These are phyloP conservation scores for Apiotrichum sp. DNA, from an alignment of 1,284 basidiomycete genomes.

Conservation along the genomic window DNA sequence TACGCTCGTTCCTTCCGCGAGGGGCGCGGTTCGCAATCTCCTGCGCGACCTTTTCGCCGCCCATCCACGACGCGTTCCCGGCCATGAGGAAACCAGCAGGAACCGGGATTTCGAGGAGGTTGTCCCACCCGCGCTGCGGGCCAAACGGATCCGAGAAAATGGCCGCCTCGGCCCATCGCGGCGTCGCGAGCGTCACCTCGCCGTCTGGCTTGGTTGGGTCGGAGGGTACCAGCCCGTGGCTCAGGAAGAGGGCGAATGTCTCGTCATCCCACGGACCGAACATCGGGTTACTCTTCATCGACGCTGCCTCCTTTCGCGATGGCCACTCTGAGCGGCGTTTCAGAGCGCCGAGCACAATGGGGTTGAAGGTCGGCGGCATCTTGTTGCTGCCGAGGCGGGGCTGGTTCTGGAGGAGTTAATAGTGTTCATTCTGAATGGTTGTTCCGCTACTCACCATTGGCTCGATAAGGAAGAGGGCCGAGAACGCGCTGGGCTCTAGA, in stretches of 20 bases:
- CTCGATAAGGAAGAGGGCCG: conserved; percentile 69
- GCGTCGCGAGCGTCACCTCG: conserved; percentile 31
- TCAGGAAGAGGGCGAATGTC: conserved; percentile 58
- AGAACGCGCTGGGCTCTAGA: conserved; percentile 61
- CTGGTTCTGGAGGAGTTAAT: not conserved
- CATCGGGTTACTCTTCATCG: conserved; percentile 51
- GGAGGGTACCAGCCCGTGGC: conserved; percentile 56
- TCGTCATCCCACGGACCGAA: conserved; percentile 51
- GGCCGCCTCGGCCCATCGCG: conserved; percentile 33
- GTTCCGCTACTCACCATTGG: conserved; percentile 49
- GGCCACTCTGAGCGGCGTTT: conserved; percentile 60
- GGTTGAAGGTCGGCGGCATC: not conserved
- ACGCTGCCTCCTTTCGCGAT: conserved; percentile 53
- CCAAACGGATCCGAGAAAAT: conserved; percentile 30
- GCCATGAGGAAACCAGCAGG: conserved; percentile 35
- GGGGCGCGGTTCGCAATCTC: conserved; percentile 23
- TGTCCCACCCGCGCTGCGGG: conserved; percentile 31
- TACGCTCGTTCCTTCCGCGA: conserved; percentile 25
- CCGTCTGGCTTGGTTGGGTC: conserved; percentile 3
- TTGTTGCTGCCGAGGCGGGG: not conserved
- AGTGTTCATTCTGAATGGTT: not conserved
- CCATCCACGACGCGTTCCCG: conserved; percentile 16
- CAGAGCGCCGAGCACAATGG: conserved; percentile 51
- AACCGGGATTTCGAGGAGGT: conserved; percentile 22
- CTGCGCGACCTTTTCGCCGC: conserved; percentile 13